Percentiles rank a stretch among this genome's conserved stretches.
Conservation (phyloP, 805 yeast species). For the Nakazawaea molendinolei region DNA sequence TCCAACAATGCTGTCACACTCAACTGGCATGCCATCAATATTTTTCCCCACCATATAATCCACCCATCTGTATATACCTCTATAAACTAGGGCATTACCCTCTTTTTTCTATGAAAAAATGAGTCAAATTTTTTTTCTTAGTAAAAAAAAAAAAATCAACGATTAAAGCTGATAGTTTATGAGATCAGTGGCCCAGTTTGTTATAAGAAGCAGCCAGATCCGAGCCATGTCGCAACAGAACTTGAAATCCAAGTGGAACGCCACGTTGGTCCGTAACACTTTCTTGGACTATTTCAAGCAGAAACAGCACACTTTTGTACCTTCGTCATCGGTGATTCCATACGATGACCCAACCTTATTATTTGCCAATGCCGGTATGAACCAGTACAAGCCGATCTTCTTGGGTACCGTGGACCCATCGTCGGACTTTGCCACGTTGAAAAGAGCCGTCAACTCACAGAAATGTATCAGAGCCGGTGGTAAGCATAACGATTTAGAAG, state of each 20-base stretch:
- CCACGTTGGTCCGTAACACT: conserved; percentile 59
- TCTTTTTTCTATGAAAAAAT: too few relatives aligned
- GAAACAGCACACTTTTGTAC: conserved; percentile 70
- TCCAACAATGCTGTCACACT: too few relatives aligned
- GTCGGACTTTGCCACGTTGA: conserved; percentile 75
- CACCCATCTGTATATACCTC: too few relatives aligned
- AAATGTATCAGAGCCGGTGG: conserved; percentile 99
- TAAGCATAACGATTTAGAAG: conserved; percentile 96
- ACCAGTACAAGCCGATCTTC: conserved; percentile 96
- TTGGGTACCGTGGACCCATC: conserved; percentile 96
- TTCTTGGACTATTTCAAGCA: conserved; percentile 75
- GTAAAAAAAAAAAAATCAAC: too few relatives aligned
- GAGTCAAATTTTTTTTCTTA: too few relatives aligned
- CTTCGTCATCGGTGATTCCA: conserved; percentile 93
- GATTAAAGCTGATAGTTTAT: neutral
- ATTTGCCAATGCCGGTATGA: conserved; percentile 99
- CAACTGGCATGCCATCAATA: too few relatives aligned
- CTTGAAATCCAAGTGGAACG: conserved; percentile 51
- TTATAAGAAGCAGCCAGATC: neutral
- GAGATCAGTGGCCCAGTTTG: conserved; percentile 1
- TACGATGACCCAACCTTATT: conserved; percentile 96
- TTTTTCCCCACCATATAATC: too few relatives aligned
- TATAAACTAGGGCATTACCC: too few relatives aligned
- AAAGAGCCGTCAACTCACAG: conserved; percentile 91
- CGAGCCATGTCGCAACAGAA: too few relatives aligned